A percentile compares a stretch with the other conserved stretches of the same genome.
phyloP scores from a whole-genome alignment of 345 rosid genomes.

The Citrus trifoliata region DNA sequence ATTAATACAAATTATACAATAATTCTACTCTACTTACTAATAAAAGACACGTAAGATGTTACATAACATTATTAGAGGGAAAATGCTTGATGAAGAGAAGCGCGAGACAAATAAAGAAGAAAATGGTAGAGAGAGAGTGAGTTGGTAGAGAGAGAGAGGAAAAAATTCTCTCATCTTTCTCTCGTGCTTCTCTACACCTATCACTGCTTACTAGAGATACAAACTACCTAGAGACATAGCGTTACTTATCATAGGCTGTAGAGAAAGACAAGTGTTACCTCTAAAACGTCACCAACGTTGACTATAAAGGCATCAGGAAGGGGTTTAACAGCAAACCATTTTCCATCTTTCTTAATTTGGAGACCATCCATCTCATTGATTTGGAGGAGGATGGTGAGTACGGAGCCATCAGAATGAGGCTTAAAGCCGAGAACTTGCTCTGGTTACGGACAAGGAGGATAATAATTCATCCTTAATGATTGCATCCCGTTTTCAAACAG shows the following conservation, averaged over 20 bases:
- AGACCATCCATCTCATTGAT: constrained; percentile 48
- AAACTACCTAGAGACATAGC: too few relatives aligned
- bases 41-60: too few relatives aligned
- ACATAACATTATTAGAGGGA: too few relatives aligned
- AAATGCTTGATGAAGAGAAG: too few relatives aligned
- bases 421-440: constrained; percentile 40
- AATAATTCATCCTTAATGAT: constrained; percentile 53
- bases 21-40: too few relatives aligned
- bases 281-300: constrained; percentile 49
- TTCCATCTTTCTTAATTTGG: constrained; percentile 47
- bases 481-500: constrained; percentile 36
- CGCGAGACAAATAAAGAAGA: too few relatives aligned
- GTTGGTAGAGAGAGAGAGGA: too few relatives aligned
- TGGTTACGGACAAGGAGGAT: constrained; percentile 64
- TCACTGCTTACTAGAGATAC: too few relatives aligned
- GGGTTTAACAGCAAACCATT: constrained; percentile 49
- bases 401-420: constrained; percentile 50
- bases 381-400: constrained; percentile 54
- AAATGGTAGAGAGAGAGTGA: too few relatives aligned
- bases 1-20: too few relatives aligned
- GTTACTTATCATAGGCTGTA: neutral
- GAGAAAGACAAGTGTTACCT: constrained; percentile 16
- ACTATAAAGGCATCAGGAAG: constrained; percentile 48
- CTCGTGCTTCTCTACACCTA: too few relatives aligned
- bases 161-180: too few relatives aligned